Evolutionary conservation across 805 yeast genomes (phyloP), one percentile per base, ranked within the genome.

Genomic region (Clavispora fructus): DNA sequence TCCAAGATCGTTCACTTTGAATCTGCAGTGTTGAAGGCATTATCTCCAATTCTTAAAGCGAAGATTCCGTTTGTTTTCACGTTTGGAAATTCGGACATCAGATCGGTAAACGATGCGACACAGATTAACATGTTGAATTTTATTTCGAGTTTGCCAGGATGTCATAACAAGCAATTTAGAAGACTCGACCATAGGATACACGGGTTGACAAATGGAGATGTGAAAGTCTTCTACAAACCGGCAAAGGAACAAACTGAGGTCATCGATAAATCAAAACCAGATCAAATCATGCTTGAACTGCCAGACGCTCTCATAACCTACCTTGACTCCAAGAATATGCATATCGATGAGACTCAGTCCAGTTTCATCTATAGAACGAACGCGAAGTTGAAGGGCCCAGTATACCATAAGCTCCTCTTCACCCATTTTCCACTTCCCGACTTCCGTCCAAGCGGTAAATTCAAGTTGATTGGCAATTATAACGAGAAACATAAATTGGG

Each of bases 371-470:
- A 69, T 51, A 57, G 73, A 17, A 42, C 45, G 30, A 32, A 43
- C 14, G 49, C 52, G 29, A 47, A 45, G 13, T 23, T 41, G 29
- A 40, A 29, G 28, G 32, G 30, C 12, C 17, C 40, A 7, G 16
- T 43, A 14, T 28, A 47, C 31, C 65, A 57, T 51, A 69, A 65
- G 52, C 52, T 71, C 23, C 48, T 65, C 6, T 69, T 71, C 46
- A 61, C 68, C 53, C 75, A 71, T 53, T 62, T 64, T 48, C 75
- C 76, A 5, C 57, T 71, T 12, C 74, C 75, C 4, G 69, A 69
- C 55, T 70, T 62, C 52, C 58, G 76, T 27, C 76, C 76, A 2
- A 43, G 30, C 25, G 75, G 75, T 1, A 59, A 56, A 37, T 69
- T 69, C 51, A 58, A 63, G 47, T 57, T 71, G 39, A 59, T 71